Evolutionary conservation across 495 filamentous ascomycete genomes (phyloP).

Genomic region (Thermochaetoides thermophila): DNA sequence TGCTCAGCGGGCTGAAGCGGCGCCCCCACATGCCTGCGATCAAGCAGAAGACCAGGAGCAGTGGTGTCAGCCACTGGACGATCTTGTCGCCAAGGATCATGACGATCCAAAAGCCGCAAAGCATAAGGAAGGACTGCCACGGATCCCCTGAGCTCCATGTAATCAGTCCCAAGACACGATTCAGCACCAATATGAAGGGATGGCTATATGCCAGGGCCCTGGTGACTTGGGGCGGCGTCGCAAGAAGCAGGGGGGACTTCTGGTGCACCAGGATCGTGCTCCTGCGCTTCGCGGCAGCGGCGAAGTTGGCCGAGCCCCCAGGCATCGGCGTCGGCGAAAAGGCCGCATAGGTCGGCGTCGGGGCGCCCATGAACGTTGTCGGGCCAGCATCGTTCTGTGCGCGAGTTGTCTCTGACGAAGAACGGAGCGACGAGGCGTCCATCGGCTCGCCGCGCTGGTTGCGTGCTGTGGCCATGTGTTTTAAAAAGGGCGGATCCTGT

Average conservation of each 20-base stretch:
- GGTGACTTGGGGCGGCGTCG: conserved; percentile 87
- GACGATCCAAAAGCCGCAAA: conserved; percentile 70
- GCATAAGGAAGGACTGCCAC: conserved; percentile 89
- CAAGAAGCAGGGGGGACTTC: conserved; percentile 83
- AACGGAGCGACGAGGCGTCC: conserved; percentile 11
- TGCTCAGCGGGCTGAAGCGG: conserved; percentile 79
- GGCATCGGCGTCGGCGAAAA: conserved; percentile 76
- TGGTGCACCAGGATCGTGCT: conserved; percentile 91
- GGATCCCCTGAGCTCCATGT: conserved; percentile 89
- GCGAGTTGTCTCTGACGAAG: conserved; percentile 13
- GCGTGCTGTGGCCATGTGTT: conserved; percentile 34
- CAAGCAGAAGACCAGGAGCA: conserved; percentile 61
- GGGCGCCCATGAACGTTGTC: no score
- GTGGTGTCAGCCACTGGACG: conserved; percentile 64
- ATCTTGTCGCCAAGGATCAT: conserved; percentile 75
- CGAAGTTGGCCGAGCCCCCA: conserved; percentile 32
- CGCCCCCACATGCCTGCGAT: conserved; percentile 88
- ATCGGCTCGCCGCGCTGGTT: conserved; percentile 21
- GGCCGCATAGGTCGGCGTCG: conserved; percentile 20
- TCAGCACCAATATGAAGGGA: conserved; percentile 77
- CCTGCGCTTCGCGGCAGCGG: conserved; percentile 57
- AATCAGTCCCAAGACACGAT: conserved; percentile 64
- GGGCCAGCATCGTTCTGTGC: conserved; percentile 18
- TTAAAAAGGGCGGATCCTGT: conserved; percentile 34
- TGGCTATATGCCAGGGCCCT: conserved; percentile 86